Conservation (phyloP, 495 filamentous ascomycete species). For the Aspergillus indologenus region DNA sequence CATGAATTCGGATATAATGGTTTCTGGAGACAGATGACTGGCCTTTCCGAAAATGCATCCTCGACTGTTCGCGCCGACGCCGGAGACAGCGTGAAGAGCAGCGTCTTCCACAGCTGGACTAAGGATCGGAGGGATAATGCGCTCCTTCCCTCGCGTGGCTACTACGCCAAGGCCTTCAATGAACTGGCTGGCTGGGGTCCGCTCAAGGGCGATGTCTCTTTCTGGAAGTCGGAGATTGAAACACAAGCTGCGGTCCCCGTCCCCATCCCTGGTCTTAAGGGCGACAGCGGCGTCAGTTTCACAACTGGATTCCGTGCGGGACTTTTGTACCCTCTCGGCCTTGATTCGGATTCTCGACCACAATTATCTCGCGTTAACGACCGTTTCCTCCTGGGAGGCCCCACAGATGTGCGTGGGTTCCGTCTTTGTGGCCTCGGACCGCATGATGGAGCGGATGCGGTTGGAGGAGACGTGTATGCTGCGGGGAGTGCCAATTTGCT, state of each 20-base stretch:
- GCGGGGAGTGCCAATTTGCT: constrained; percentile 82
- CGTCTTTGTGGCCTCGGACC: constrained; percentile 83
- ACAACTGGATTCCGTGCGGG: constrained; percentile 62
- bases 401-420: constrained; percentile 93
- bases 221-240: constrained; percentile 84
- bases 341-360: constrained; percentile 48
- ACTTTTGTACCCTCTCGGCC: constrained; percentile 58
- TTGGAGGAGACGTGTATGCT: constrained; percentile 88
- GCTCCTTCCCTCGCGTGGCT: constrained; percentile 76
- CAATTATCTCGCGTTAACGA: constrained; percentile 81
- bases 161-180: constrained; percentile 67
- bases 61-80: constrained; percentile 78
- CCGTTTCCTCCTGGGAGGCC: constrained; percentile 90
- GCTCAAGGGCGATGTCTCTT: constrained; percentile 83
- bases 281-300: constrained; percentile 71
- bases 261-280: constrained; percentile 59
- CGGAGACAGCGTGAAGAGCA: constrained; percentile 87
- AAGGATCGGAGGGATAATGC: constrained; percentile 76
- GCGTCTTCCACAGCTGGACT: constrained; percentile 75
- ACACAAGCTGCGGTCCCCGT: constrained; percentile 70
- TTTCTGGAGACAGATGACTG: constrained; percentile 84
- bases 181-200: constrained; percentile 87
- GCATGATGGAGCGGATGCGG: constrained; percentile 75
- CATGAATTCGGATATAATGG: constrained; percentile 78
- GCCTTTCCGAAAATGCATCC: constrained; percentile 68